Evolutionary conservation across 345 rosid species (phyloP).

Genomic region (Hibiscus syriacus): DNA sequence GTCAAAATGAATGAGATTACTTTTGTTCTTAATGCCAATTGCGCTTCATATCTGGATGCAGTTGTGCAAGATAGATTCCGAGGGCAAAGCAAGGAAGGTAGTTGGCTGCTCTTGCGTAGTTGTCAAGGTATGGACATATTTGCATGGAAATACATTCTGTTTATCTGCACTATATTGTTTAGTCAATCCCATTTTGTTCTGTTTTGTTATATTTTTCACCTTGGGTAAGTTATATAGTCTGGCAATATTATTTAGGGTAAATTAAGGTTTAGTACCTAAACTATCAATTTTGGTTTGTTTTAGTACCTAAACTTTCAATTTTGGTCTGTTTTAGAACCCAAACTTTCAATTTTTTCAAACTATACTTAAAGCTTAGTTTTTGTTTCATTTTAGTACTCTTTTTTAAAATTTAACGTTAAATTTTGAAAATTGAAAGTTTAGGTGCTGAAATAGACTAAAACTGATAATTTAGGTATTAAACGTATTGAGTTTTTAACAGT

Average conservation of each 20-base stretch:
- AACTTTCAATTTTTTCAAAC: too few species aligned
- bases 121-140: slow-evolving; percentile 40
- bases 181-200: not conserved
- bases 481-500: too few species aligned
- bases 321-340: too few species aligned
- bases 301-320: too few species aligned
- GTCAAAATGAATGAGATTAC: not conserved
- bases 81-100: slow-evolving; percentile 76
- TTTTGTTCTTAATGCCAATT: not conserved
- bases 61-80: slow-evolving; percentile 74
- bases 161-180: not conserved
- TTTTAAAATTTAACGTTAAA: too few species aligned
- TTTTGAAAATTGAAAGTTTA: too few species aligned
- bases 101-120: slow-evolving; percentile 79
- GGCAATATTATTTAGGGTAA: not conserved
- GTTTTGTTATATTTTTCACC: not conserved
- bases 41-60: slow-evolving; percentile 15
- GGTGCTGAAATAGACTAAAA: too few species aligned
- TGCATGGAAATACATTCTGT: not conserved
- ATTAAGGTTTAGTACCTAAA: too few species aligned
- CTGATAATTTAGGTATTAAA: too few species aligned
- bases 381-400: too few species aligned
- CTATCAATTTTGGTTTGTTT: too few species aligned
- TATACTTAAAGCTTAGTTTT: too few species aligned
- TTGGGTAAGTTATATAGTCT: not conserved